Conservation (phyloP, 1,139 yeast species). For the Zhuliangozyma parablackwelliae region DNA sequence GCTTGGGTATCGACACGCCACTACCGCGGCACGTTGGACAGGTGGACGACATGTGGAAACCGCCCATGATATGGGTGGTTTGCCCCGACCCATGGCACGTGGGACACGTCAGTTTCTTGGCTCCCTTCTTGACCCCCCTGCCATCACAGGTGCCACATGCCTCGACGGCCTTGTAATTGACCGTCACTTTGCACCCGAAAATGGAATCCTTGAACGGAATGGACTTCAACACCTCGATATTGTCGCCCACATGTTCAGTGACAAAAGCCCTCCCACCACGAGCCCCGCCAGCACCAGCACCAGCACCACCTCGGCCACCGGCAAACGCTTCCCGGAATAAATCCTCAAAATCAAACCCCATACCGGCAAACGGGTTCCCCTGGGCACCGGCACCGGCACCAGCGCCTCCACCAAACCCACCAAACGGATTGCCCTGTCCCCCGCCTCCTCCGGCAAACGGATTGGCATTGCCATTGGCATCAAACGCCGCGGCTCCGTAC, state of each 20-base stretch:
- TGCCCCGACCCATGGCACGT: constrained; percentile 95
- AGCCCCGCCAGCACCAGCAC: constrained; percentile 30
- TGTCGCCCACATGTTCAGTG: constrained; percentile 84
- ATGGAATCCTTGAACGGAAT: constrained; percentile 84
- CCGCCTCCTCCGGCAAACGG: constrained; percentile 42
- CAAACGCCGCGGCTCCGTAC: constrained; percentile 85
- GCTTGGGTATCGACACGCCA: constrained; percentile 70
- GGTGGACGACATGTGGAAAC: constrained; percentile 95
- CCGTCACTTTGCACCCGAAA: constrained; percentile 65
- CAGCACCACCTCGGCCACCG: constrained; percentile 40
- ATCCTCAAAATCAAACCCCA: constrained; percentile 77
- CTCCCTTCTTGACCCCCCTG: constrained; percentile 76
- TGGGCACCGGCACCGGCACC: constrained; percentile 6
- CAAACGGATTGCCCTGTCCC: constrained; percentile 29
- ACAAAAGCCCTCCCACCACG: constrained; percentile 43
- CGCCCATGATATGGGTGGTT: constrained; percentile 81
- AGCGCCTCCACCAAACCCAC: constrained; percentile 29
- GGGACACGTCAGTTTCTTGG: constrained; percentile 72
- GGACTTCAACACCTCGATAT: constrained; percentile 73
- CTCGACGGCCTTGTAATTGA: constrained; percentile 72
- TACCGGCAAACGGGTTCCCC: constrained; percentile 42
- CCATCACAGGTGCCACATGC: constrained; percentile 80
- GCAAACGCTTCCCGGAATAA: constrained; percentile 73
- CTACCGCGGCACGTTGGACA: constrained; percentile 85
- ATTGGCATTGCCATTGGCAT: constrained; percentile 56